Conservation (phyloP, 192 early-diverging fungal genomes). For the Diversispora eburnea region DNA sequence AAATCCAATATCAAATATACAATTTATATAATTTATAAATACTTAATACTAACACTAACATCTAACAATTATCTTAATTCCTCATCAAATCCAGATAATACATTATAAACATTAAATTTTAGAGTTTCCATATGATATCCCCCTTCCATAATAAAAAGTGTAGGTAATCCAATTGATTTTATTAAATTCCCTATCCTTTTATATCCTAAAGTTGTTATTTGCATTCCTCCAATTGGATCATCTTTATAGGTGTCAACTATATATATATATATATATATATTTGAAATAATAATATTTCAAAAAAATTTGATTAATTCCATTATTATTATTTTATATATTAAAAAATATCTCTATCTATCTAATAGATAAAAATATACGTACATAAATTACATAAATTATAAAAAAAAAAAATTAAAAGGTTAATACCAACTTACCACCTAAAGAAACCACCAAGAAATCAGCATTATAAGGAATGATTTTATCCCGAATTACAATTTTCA, state of each 20-base stretch:
- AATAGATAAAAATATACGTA: too few relatives aligned
- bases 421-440: conserved; percentile 37
- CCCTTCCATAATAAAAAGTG: conserved; percentile 54
- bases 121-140: conserved; percentile 52
- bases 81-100: conserved; percentile 39
- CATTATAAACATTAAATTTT: conserved; percentile 44
- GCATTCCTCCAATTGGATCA: conserved; percentile 49
- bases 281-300: background rate
- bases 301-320: background rate
- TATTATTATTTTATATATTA: too few relatives aligned
- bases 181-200: conserved; percentile 40
- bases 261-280: background rate
- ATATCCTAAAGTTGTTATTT: conserved; percentile 39
- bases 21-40: too few relatives aligned
- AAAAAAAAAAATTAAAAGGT: background rate
- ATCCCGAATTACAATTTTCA: conserved; percentile 42
- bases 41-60: too few relatives aligned
- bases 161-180: conserved; percentile 38
- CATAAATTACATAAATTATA: background rate
- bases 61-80: too few relatives aligned
- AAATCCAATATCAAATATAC: too few relatives aligned
- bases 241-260: conserved; percentile 59
- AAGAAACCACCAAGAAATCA: conserved; percentile 55
- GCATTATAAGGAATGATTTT: conserved; percentile 49
- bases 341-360: too few relatives aligned